These are phyloP conservation scores for Boletus pseudopeckii DNA, from an alignment of 768 basidiomycete species.

Conservation along the genomic window DNA sequence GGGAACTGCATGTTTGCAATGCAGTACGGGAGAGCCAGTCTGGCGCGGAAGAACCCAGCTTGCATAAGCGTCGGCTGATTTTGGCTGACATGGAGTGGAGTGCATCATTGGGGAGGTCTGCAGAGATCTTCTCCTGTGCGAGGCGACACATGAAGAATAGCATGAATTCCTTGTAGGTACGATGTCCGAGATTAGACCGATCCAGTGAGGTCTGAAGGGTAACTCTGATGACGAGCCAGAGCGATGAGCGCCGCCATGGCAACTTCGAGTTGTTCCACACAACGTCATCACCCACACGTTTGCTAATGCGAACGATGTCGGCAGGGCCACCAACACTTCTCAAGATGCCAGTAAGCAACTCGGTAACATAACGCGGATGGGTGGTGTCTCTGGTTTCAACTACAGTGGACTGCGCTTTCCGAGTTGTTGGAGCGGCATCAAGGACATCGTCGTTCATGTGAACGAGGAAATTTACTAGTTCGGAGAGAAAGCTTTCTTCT, in stretches of 20 bases:
- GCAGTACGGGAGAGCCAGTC: slow-evolving; percentile 13
- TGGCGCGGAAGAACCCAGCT: slow-evolving; percentile 28
- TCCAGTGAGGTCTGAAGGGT: slow-evolving; percentile 31
- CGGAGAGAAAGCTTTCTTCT: slow-evolving; percentile 28
- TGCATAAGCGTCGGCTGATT: slow-evolving; percentile 35
- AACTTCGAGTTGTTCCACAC: slow-evolving; percentile 16
- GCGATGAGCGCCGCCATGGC: slow-evolving; percentile 36
- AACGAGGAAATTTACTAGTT: slow-evolving; percentile 39
- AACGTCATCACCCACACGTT: slow-evolving; percentile 32
- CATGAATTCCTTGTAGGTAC: slow-evolving; percentile 48
- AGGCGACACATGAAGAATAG: slow-evolving; percentile 34
- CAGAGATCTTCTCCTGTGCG: too few species aligned
- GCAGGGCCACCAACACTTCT: slow-evolving; percentile 35
- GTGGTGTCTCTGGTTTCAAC: slow-evolving; percentile 39
- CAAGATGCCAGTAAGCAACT: slow-evolving; percentile 46
- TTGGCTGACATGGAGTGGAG: slow-evolving; percentile 39
- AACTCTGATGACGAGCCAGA: slow-evolving; percentile 36
- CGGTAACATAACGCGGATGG: slow-evolving; percentile 47
- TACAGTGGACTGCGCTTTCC: slow-evolving; percentile 37
- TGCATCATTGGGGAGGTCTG: slow-evolving; percentile 29
- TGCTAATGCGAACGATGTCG: not conserved
- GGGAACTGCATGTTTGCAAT: slow-evolving; percentile 10
- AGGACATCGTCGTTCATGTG: too few species aligned
- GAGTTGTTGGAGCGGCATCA: slow-evolving; percentile 25
- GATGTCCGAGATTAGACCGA: not conserved